These are phyloP conservation scores for Pelargonium cotyledonis DNA, from an alignment of 441 rosid genomes.

Conservation along the genomic window DNA sequence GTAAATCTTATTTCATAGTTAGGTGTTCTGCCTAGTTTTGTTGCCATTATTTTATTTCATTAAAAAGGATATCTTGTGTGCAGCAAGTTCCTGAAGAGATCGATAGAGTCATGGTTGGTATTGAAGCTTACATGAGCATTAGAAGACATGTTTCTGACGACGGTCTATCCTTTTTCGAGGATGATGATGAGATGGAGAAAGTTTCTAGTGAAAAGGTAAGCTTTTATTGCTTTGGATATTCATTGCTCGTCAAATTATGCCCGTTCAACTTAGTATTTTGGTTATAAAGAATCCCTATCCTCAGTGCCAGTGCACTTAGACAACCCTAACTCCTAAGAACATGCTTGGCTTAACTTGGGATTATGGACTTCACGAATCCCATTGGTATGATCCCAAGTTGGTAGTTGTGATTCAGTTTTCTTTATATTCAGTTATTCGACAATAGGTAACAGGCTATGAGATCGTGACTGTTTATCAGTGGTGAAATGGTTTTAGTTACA, in stretches of 20 bases:
- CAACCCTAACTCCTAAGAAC: neutral
- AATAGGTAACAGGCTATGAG: neutral
- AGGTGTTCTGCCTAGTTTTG: neutral
- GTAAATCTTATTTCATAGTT: conserved; percentile 31
- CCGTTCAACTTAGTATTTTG: neutral
- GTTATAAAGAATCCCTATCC: neutral
- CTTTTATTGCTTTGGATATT: conserved; percentile 8
- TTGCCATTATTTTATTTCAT: neutral
- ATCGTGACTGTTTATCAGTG: neutral
- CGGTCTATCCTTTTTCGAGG: conserved; percentile 67
- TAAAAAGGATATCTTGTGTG: conserved; percentile 15
- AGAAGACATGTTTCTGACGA: conserved; percentile 63
- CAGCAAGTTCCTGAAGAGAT: conserved; percentile 99
- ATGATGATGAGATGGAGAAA: conserved; percentile 50
- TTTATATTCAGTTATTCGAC: neutral
- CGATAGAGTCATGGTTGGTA: conserved; percentile 88
- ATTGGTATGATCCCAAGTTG: neutral
- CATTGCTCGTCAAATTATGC: neutral
- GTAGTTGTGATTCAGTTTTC: neutral
- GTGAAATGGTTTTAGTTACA: neutral
- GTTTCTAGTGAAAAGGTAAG: conserved; percentile 53
- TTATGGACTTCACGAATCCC: neutral
- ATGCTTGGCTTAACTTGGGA: neutral
- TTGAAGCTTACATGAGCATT: conserved; percentile 93
- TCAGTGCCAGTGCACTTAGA: neutral